Conservation (phyloP, 768 basidiomycete species). For the Krasilnikovozyma curviuscula region DNA sequence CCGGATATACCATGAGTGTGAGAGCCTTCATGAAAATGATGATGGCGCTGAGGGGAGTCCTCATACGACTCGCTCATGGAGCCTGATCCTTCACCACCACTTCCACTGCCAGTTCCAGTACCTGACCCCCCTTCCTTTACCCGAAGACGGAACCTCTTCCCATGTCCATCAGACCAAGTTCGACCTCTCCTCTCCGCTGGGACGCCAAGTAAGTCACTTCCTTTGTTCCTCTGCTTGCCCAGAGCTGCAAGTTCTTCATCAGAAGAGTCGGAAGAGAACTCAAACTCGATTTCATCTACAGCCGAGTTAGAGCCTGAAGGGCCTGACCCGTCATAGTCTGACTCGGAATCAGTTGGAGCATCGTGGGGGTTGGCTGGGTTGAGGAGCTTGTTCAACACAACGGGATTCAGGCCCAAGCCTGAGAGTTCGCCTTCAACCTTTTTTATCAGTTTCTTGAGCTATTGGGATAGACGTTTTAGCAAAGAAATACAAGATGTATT, state of each 20-base stretch:
- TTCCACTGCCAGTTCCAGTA: neutral
- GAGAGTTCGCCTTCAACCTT: slow-evolving; percentile 59
- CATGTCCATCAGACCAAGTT: slow-evolving; percentile 9
- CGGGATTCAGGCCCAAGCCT: slow-evolving; percentile 40
- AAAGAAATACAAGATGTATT: neutral
- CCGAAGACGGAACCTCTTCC: slow-evolving; percentile 6
- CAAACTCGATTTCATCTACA: slow-evolving; percentile 8
- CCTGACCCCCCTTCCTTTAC: neutral
- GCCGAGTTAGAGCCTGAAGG: too few relatives aligned
- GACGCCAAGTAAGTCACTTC: too few relatives aligned
- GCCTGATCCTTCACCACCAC: neutral
- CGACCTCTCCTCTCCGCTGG: neutral
- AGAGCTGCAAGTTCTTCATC: neutral
- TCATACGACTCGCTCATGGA: neutral
- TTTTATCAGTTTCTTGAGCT: slow-evolving; percentile 84
- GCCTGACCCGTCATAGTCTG: too few relatives aligned
- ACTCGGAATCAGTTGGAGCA: neutral
- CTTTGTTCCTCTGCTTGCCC: neutral
- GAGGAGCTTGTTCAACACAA: slow-evolving; percentile 30
- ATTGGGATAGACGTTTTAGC: neutral
- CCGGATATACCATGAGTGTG: too few relatives aligned
- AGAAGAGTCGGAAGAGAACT: slow-evolving; percentile 10
- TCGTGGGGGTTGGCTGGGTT: slow-evolving; percentile 18
- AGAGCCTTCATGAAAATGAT: too few relatives aligned
- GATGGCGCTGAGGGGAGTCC: neutral